phyloP scores from a whole-genome alignment of 2,329 filamentous ascomycete genomes.

The Akanthomyces muscarius region DNA sequence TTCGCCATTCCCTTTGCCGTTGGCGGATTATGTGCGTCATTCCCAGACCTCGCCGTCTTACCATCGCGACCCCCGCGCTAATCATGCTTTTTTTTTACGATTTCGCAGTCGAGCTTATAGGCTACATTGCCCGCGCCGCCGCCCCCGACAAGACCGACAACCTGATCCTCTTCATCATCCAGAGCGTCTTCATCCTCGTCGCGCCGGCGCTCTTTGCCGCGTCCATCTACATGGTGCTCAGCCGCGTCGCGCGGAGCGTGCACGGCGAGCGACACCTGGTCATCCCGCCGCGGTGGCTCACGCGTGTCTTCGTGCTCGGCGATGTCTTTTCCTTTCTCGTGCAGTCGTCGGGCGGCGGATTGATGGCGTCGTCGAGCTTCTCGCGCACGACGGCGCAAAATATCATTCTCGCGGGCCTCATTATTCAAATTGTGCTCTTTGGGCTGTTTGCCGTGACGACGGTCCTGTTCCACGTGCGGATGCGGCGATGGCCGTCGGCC shows the following conservation, averaged over 20 bases:
- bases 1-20: constrained; percentile 48
- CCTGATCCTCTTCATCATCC: constrained; percentile 37
- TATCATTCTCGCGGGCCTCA: constrained; percentile 53
- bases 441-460: constrained; percentile 50
- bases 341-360: constrained; percentile 43
- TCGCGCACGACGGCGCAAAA: constrained; percentile 39
- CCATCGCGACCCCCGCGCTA: neutral
- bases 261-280: constrained; percentile 33
- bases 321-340: constrained; percentile 51
- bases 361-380: constrained; percentile 26
- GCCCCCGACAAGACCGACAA: constrained; percentile 28
- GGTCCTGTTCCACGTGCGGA: constrained; percentile 43
- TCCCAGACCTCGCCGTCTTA: neutral
- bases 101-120: constrained; percentile 40
- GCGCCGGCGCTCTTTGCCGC: constrained; percentile 47
- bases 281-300: constrained; percentile 40
- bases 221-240: constrained; percentile 48
- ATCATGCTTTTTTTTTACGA: constrained; percentile 17
- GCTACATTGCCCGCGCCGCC: constrained; percentile 34
- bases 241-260: constrained; percentile 39
- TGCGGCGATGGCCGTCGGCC: constrained; percentile 22
- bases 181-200: constrained; percentile 42
- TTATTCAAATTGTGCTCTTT: constrained; percentile 56
- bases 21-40: constrained; percentile 43
- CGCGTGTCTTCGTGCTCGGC: constrained; percentile 51